These are phyloP conservation scores for Trypanosoma platydactyli DNA, from an alignment of 208 protist genomes.

Conservation along the genomic window DNA sequence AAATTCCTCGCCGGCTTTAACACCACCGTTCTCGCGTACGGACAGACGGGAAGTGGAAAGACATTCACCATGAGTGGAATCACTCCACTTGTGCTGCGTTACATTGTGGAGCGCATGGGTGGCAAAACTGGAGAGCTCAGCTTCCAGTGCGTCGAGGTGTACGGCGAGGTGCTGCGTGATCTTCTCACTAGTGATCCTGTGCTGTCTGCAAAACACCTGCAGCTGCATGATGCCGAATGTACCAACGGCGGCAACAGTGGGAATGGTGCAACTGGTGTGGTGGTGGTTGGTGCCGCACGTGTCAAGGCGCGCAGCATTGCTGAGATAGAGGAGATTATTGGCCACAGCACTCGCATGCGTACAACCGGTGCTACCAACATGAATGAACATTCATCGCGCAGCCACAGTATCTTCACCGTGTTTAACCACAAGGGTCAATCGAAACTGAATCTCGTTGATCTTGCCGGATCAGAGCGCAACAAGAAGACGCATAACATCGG, in stretches of 20 bases:
- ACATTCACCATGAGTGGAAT: slow-evolving; percentile 91
- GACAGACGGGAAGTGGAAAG: slow-evolving; percentile 94
- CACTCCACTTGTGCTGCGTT: slow-evolving; percentile 69
- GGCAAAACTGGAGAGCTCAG: slow-evolving; percentile 43
- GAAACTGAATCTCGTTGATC: slow-evolving; percentile 93
- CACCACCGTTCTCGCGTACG: slow-evolving; percentile 92
- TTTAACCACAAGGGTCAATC: slow-evolving; percentile 53
- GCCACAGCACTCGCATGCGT: slow-evolving; percentile 66
- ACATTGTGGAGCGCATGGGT: slow-evolving; percentile 69
- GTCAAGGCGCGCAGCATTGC: slow-evolving; percentile 45
- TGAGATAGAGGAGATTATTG: slow-evolving; percentile 75
- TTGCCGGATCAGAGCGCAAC: slow-evolving; percentile 90
- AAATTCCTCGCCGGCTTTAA: slow-evolving; percentile 90
- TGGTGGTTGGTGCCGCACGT: slow-evolving; percentile 59
- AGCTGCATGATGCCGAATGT: slow-evolving; percentile 41
- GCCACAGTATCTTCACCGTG: slow-evolving; percentile 93
- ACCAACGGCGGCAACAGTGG: not conserved
- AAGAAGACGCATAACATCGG: slow-evolving; percentile 82
- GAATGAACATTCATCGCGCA: slow-evolving; percentile 84
- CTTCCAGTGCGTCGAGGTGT: slow-evolving; percentile 93
- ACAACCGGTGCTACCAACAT: slow-evolving; percentile 91
- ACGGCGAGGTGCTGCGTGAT: slow-evolving; percentile 93
- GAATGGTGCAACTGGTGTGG: slow-evolving; percentile 29
- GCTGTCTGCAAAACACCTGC: slow-evolving; percentile 33
- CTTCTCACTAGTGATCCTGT: slow-evolving; percentile 58